phyloP scores from a whole-genome alignment of 768 basidiomycete species.

The Sarcomyxa edulis region DNA sequence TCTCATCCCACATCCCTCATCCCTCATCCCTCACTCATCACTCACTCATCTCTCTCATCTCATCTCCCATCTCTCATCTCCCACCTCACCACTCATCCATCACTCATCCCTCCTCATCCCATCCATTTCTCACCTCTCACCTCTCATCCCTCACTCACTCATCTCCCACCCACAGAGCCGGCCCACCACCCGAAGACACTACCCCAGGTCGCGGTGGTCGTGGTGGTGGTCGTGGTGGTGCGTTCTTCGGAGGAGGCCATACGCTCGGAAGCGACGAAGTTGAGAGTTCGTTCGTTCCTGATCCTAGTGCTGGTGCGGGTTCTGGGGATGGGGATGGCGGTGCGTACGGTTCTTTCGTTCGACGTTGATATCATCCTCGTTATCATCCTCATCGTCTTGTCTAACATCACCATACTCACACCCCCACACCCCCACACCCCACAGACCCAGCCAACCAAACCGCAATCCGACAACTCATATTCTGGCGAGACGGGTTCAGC shows the following conservation, averaged over 20 bases:
- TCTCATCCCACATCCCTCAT: neutral
- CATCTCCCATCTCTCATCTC: conserved; percentile 4
- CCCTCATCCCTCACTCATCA: conserved; percentile 5
- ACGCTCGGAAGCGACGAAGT: conserved; percentile 89
- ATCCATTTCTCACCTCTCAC: neutral
- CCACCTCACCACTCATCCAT: no score
- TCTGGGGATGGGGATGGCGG: no score
- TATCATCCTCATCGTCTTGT: neutral
- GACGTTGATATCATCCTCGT: neutral
- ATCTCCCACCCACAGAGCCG: conserved; percentile 30
- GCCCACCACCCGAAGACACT: conserved; percentile 27
- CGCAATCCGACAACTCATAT: conserved; percentile 71
- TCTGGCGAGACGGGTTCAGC: conserved; percentile 93
- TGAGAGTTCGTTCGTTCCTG: conserved; percentile 70
- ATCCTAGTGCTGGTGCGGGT: conserved; percentile 45
- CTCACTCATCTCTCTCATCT: no score
- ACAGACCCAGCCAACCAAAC: conserved; percentile 44
- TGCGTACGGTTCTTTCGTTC: conserved; percentile 11
- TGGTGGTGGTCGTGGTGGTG: conserved; percentile 19
- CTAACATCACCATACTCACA: no score
- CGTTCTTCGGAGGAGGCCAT: conserved; percentile 73
- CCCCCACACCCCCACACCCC: no score
- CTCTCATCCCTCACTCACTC: no score
- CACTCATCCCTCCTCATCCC: neutral
- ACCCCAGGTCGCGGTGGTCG: conserved; percentile 7